Evolutionary conservation across 164 flowering plant species (phyloP), one percentile per base, ranked within the genome.

Genomic region (Sextonia rubra): DNA sequence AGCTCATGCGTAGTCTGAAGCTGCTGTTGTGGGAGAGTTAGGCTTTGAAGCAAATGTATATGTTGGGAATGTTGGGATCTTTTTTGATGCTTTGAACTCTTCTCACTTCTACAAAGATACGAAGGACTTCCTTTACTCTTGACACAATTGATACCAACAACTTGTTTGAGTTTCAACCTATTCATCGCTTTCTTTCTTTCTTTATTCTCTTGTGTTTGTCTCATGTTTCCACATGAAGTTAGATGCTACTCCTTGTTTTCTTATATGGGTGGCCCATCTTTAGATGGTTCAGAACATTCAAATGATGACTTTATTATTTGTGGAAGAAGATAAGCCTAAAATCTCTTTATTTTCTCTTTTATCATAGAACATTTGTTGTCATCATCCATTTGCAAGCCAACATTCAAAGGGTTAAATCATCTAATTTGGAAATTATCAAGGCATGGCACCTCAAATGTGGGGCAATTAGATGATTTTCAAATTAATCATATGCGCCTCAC

Each of bases 31-130:
- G 4, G 48, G n/a, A 24, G 23, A 29, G 5, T 29, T 22, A 4
- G 68, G 89, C 81, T 70, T 49, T 23, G 64, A 73, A 75, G 74
- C 80, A 72, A 24, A 66, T 62, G 52, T 55, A 4, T 74, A 73
- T 22, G 47, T 64, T 69, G 79, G 87, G n/a, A n/a, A n/a, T n/a
- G n/a, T n/a, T 27, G 97, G 95, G 74, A 82, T 77, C 82, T 90
- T 87, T 79, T 94, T 94, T 70, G 97, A 93, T 78, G 79, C 78
- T 23, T 80, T 94, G 63, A 93, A 90, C 30, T 78, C 94, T 70
- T 94, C 97, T 6, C 88, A 92, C 1, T 83, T 89, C 67, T 94
- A 92, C 66, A 92, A 90, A 83, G 90, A 88, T 74, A 87, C 93
- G 55, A 89, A 83, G 97, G 99, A 88, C 29, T 73, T 58, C 58